These are phyloP conservation scores for Aspergillus jensenii DNA, from an alignment of 2,329 filamentous ascomycete genomes.

Conservation along the genomic window DNA sequence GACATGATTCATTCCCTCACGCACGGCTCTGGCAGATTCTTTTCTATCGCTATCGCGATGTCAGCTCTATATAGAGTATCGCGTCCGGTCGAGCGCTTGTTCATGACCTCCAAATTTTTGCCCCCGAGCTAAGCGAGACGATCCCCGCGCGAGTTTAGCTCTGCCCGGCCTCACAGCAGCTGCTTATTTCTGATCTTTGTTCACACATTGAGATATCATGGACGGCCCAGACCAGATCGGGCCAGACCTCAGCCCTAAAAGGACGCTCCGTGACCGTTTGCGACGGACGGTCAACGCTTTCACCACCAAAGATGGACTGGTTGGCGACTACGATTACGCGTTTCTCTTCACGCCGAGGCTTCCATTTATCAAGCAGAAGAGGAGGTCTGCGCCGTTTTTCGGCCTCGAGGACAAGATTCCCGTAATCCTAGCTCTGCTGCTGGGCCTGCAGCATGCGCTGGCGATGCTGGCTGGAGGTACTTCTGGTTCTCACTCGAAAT, in stretches of 20 bases:
- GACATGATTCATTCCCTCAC: slow-evolving; percentile 22
- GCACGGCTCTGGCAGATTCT: neutral
- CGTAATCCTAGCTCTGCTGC: slow-evolving; percentile 62
- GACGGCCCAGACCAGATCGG: slow-evolving; percentile 45
- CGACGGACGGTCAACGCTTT: slow-evolving; percentile 37
- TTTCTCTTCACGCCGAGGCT: slow-evolving; percentile 81
- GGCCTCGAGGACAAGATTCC: slow-evolving; percentile 69
- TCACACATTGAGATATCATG: slow-evolving; percentile 16
- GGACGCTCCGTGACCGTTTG: slow-evolving; percentile 35
- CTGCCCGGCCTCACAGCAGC: neutral
- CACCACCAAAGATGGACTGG: slow-evolving; percentile 64
- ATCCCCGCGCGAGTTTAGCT: neutral
- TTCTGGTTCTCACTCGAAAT: too few relatives aligned
- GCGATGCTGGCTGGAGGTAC: slow-evolving; percentile 60
- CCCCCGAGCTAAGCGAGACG: neutral
- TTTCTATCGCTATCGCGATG: neutral
- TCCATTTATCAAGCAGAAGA: slow-evolving; percentile 71
- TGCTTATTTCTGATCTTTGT: neutral
- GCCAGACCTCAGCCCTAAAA: slow-evolving; percentile 39
- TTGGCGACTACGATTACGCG: slow-evolving; percentile 86
- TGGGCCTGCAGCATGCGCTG: slow-evolving; percentile 69
- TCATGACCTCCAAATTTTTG: neutral
- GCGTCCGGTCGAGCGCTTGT: neutral
- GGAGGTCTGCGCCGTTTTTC: slow-evolving; percentile 65
- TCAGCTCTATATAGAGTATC: neutral